Conservation (phyloP, 2,329 filamentous ascomycete genomes). For the Fusarium graminum region DNA sequence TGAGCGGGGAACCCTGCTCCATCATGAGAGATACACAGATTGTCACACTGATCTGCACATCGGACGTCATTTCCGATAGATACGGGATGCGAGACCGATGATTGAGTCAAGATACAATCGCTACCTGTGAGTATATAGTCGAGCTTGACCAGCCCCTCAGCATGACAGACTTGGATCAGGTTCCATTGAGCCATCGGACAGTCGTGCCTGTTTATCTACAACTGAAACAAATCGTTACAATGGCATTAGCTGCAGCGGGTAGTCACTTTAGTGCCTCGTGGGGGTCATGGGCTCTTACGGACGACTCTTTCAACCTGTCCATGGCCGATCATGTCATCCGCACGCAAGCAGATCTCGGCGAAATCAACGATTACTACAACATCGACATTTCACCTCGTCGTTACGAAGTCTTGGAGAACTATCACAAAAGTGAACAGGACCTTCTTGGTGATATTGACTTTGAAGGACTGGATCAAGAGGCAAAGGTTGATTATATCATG, state of each 20-base stretch:
- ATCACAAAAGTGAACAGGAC: conserved; percentile 22
- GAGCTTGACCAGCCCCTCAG: too few relatives aligned
- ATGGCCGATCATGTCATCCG: conserved; percentile 37
- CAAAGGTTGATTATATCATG: conserved; percentile 38
- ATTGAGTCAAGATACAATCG: too few relatives aligned
- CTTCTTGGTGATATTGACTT: conserved; percentile 30
- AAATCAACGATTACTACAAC: conserved; percentile 33
- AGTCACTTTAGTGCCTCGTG: conserved; percentile 2
- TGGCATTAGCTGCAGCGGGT: conserved; percentile 18
- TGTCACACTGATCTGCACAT: conserved; percentile 17
- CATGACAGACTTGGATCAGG: neutral
- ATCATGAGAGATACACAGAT: neutral
- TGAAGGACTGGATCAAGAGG: conserved; percentile 25
- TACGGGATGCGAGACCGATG: conserved; percentile 19
- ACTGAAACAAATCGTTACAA: neutral
- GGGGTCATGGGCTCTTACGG: conserved; percentile 1
- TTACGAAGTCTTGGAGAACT: conserved; percentile 10
- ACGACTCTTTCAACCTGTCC: conserved; percentile 20
- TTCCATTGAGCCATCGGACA: neutral
- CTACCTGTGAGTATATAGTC: conserved; percentile 16
- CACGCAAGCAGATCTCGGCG: conserved; percentile 30
- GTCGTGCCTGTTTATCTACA: neutral
- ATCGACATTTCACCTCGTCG: conserved; percentile 23
- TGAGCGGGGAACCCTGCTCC: conserved; percentile 41
- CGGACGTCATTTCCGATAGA: conserved; percentile 22